Evolutionary conservation across 2,329 filamentous ascomycete species (phyloP).

Genomic region (Leptodontidium sp.): DNA sequence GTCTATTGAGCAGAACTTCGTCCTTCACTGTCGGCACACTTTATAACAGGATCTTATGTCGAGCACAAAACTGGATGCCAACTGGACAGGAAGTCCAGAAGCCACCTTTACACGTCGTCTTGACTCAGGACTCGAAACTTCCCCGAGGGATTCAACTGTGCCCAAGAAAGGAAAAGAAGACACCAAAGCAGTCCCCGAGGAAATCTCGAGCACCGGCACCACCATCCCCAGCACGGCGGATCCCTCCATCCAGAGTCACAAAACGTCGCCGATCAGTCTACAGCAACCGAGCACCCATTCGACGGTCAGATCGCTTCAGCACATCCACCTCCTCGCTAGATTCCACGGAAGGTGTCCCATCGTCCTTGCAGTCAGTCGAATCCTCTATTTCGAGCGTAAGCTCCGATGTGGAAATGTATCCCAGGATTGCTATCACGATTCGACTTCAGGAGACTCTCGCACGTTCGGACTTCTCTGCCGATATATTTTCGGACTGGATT

Average conservation of each 20-base stretch:
- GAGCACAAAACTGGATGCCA: constrained; percentile 1
- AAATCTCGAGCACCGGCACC: neutral
- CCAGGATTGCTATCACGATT: neutral
- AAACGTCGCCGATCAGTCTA: neutral
- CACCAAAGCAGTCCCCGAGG: neutral
- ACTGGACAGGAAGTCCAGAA: neutral
- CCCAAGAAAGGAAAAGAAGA: neutral
- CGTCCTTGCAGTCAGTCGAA: neutral
- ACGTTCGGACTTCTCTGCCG: neutral
- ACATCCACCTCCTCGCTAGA: neutral
- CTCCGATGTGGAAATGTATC: neutral
- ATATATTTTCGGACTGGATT: neutral
- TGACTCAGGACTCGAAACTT: neutral
- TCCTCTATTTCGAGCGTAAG: neutral
- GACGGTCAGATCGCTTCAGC: neutral
- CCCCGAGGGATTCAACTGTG: neutral
- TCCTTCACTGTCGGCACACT: neutral
- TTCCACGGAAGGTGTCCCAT: neutral
- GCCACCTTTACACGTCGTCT: neutral
- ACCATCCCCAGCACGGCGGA: neutral
- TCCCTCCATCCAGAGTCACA: neutral
- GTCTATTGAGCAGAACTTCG: neutral
- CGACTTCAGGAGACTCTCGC: neutral
- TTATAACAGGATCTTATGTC: neutral
- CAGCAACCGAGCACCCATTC: neutral